phyloP scores from a whole-genome alignment of 805 yeast genomes.

The Tetrapisispora nanseiensis region DNA sequence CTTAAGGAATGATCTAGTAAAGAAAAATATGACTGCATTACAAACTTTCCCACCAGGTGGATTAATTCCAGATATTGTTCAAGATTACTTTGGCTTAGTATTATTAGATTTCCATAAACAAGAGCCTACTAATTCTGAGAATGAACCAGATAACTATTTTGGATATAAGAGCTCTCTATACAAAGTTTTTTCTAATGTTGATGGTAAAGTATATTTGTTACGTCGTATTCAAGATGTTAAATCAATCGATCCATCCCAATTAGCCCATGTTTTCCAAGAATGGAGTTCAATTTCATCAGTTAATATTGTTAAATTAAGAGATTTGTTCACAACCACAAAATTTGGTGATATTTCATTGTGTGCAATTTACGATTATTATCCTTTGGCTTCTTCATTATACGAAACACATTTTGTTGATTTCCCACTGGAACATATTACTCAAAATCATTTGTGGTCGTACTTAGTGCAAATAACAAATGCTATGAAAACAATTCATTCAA shows the following conservation, averaged over 20 bases:
- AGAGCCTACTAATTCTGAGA: slow-evolving; percentile 5
- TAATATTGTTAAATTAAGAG: slow-evolving; percentile 57
- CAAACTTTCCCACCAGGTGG: slow-evolving; percentile 43
- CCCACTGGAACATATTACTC: slow-evolving; percentile 36
- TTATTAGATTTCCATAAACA: slow-evolving; percentile 53
- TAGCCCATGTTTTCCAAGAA: slow-evolving; percentile 39
- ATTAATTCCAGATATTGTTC: slow-evolving; percentile 63
- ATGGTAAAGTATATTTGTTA: slow-evolving; percentile 70
- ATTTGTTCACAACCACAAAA: slow-evolving; percentile 78
- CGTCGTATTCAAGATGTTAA: slow-evolving; percentile 60
- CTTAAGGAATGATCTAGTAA: slow-evolving; percentile 59
- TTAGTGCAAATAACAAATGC: slow-evolving; percentile 68
- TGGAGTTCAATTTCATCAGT: slow-evolving; percentile 50
- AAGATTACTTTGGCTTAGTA: slow-evolving; percentile 71
- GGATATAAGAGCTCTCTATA: slow-evolving; percentile 52
- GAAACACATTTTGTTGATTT: slow-evolving; percentile 51
- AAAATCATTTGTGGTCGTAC: slow-evolving; percentile 64
- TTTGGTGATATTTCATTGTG: slow-evolving; percentile 75
- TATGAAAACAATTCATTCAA: slow-evolving; percentile 51
- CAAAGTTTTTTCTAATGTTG: slow-evolving; percentile 69
- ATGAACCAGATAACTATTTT: slow-evolving; percentile 31
- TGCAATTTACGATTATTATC: slow-evolving; percentile 77
- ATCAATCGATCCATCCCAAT: slow-evolving; percentile 38
- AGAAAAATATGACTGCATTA: slow-evolving; percentile 71
- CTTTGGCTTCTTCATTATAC: slow-evolving; percentile 58